A percentile compares a stretch with the other conserved stretches of the same genome.
phyloP scores from a whole-genome alignment of 345 rosid genomes.

The Orychophragmus violaceus region DNA sequence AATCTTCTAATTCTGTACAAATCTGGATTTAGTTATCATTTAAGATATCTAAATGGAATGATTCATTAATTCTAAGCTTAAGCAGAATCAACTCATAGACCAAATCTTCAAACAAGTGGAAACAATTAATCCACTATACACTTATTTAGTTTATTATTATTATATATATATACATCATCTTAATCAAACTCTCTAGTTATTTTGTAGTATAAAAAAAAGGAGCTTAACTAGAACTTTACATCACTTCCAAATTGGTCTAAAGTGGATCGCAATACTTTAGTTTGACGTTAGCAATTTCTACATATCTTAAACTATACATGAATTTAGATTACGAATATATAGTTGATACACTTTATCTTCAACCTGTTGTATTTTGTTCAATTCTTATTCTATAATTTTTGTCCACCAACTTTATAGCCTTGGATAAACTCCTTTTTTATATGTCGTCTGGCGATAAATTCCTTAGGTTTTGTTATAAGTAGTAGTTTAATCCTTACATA shows the following conservation, averaged over 20 bases:
- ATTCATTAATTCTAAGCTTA: no score
- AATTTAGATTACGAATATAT: background rate
- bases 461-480: background rate
- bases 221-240: background rate
- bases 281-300: background rate
- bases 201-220: background rate
- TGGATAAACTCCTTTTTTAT: background rate
- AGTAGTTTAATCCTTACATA: background rate
- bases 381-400: background rate
- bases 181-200: background rate
- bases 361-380: background rate
- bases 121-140: no score
- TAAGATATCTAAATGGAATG: no score
- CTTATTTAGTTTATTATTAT: no score
- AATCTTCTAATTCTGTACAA: no score
- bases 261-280: conserved; percentile 14
- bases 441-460: no score
- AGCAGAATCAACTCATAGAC: no score
- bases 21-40: no score
- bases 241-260: conserved; percentile 8
- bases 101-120: no score
- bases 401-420: background rate
- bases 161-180: no score
- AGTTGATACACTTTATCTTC: background rate
- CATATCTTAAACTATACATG: background rate